phyloP scores from a whole-genome alignment of 148 eudicot genomes.

The Rheum nobile region DNA sequence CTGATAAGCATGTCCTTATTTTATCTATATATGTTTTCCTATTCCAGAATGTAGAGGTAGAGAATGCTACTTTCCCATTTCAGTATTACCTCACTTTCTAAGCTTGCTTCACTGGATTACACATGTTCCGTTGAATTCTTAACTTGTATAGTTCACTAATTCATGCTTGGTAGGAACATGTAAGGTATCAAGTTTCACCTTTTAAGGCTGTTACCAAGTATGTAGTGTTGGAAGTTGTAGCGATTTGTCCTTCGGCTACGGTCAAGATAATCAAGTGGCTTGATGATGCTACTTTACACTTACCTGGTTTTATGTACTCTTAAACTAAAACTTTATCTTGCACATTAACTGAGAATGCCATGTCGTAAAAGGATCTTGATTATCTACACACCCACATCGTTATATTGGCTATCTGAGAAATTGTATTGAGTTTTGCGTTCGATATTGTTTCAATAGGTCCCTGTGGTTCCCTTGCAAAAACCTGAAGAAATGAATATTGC shows the following conservation, averaged over 20 bases:
- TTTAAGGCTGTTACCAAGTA: background rate
- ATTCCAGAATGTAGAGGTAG: background rate
- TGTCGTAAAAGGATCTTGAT: too few species aligned
- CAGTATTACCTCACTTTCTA: background rate
- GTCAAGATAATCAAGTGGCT: background rate
- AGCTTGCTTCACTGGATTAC: background rate
- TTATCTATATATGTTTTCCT: background rate
- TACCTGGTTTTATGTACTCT: background rate
- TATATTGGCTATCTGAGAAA: too few species aligned
- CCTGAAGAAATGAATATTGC: slow-evolving; percentile 53
- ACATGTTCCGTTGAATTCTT: background rate
- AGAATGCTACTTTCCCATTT: background rate
- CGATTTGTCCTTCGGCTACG: background rate
- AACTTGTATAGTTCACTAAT: background rate
- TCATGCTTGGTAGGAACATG: background rate
- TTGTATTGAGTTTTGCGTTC: background rate
- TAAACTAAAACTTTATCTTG: background rate
- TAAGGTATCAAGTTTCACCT: background rate
- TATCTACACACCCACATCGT: background rate
- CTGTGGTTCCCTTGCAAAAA: slow-evolving; percentile 58
- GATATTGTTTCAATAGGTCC: slow-evolving; percentile 24
- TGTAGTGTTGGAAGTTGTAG: background rate
- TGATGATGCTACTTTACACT: background rate
- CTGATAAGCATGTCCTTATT: background rate
- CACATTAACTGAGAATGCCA: background rate